A percentile compares a stretch with the other conserved stretches of the same genome.
Conservation (phyloP, 305 asterid genomes). For the Rubia tinctorum region DNA sequence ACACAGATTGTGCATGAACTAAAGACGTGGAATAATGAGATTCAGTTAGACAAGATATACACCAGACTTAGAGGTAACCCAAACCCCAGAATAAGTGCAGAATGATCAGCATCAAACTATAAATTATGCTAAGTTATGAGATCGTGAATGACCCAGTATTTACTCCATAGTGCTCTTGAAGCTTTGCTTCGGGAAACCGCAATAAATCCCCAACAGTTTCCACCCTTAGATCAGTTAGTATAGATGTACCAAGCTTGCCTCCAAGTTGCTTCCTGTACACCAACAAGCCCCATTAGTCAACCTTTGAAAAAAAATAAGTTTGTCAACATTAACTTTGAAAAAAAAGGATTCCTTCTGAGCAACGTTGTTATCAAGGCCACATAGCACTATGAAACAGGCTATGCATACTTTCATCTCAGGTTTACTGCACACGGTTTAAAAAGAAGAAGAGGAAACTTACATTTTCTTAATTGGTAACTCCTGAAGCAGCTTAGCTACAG, state of each 20-base stretch:
- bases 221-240: slow-evolving; percentile 72
- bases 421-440: neutral
- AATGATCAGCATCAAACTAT: neutral
- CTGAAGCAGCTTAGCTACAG: slow-evolving; percentile 63
- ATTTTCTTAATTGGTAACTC: slow-evolving; percentile 86
- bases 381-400: neutral
- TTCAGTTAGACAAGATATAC: neutral
- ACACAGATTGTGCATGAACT: neutral
- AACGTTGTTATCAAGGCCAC: neutral
- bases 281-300: neutral
- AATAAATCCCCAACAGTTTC: slow-evolving; percentile 88
- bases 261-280: slow-evolving; percentile 93
- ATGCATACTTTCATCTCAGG: neutral
- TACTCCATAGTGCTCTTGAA: slow-evolving; percentile 77
- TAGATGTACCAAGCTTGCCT: slow-evolving; percentile 89
- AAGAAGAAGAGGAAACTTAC: slow-evolving; percentile 27
- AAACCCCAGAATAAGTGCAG: neutral
- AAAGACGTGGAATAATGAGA: neutral
- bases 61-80: neutral
- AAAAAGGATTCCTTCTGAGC: slow-evolving; percentile 1
- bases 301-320: neutral
- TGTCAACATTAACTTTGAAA: neutral
- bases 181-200: slow-evolving; percentile 78
- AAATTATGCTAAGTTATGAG: slow-evolving; percentile 12
- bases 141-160: slow-evolving; percentile 77